phyloP scores from a whole-genome alignment of 495 filamentous ascomycete genomes.

The Podospora pseudocomata region DNA sequence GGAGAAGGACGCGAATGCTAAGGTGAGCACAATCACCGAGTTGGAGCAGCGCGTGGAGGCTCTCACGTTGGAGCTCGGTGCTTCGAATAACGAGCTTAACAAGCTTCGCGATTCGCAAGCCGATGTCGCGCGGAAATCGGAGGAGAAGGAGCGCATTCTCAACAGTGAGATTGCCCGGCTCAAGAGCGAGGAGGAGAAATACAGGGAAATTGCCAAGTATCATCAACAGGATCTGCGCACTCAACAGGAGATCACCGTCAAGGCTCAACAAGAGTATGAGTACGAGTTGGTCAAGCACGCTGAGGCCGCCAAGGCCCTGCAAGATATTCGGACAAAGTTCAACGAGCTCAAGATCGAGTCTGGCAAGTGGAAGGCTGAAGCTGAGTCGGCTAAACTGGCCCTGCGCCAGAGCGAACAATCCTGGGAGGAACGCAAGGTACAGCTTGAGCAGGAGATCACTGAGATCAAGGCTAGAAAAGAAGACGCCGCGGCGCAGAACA shows the following conservation, averaged over 20 bases:
- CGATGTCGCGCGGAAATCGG: slow-evolving; percentile 65
- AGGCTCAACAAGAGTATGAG: slow-evolving; percentile 94
- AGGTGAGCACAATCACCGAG: slow-evolving; percentile 70
- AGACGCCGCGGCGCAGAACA: slow-evolving; percentile 80
- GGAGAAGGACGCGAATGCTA: slow-evolving; percentile 66
- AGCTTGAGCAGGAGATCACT: slow-evolving; percentile 75
- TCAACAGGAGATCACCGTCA: slow-evolving; percentile 87
- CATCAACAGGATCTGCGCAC: slow-evolving; percentile 87
- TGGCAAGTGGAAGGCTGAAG: slow-evolving; percentile 66
- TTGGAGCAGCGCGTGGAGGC: slow-evolving; percentile 79
- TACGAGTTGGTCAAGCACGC: slow-evolving; percentile 90
- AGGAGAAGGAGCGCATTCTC: slow-evolving; percentile 73
- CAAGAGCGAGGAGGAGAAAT: slow-evolving; percentile 80
- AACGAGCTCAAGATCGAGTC: slow-evolving; percentile 76
- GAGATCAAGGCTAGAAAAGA: slow-evolving; percentile 76
- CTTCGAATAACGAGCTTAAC: slow-evolving; percentile 74
- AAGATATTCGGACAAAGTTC: slow-evolving; percentile 70
- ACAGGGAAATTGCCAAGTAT: slow-evolving; percentile 68
- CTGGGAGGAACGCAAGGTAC: slow-evolving; percentile 75
- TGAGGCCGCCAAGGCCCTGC: slow-evolving; percentile 79
- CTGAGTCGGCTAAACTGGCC: slow-evolving; percentile 73
- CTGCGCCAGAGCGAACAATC: slow-evolving; percentile 78
- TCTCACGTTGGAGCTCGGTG: slow-evolving; percentile 71
- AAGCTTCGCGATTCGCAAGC: slow-evolving; percentile 70
- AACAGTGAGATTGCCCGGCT: slow-evolving; percentile 75